These are phyloP conservation scores for Gastroboletus turbinatus DNA, from an alignment of 1,284 basidiomycete species.

Conservation along the genomic window DNA sequence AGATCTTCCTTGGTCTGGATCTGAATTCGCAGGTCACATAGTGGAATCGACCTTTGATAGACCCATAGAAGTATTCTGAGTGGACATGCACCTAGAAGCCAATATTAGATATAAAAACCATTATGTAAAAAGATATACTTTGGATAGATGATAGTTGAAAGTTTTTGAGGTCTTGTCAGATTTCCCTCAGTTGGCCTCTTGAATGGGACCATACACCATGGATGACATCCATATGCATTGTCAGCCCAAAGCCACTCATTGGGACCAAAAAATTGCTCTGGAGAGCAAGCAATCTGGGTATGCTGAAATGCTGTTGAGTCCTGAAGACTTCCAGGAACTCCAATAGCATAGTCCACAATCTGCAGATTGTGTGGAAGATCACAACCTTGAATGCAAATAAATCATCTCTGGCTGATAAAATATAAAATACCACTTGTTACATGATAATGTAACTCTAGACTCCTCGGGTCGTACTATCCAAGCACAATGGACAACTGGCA, in stretches of 20 bases:
- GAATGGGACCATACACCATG: constrained; percentile 16
- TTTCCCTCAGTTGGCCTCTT: constrained; percentile 7
- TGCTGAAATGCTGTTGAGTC: constrained; percentile 7
- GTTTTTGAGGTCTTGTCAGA: constrained; percentile 3
- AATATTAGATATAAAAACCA: neutral
- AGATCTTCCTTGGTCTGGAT: constrained; percentile 6
- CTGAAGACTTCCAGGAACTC: constrained; percentile 19
- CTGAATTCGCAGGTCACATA: constrained; percentile 7
- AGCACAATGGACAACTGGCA: no score
- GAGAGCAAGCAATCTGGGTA: neutral
- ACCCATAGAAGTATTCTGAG: constrained; percentile 14
- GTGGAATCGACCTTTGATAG: constrained; percentile 16
- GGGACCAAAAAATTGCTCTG: neutral
- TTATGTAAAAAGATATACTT: neutral
- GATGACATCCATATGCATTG: constrained; percentile 6
- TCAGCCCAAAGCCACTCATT: constrained; percentile 17
- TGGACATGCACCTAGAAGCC: constrained; percentile 6
- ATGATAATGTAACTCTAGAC: no score
- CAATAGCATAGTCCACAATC: constrained; percentile 26
- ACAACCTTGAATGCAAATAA: neutral
- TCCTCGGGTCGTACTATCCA: no score
- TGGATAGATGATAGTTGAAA: constrained; percentile 7
- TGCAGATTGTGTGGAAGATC: no score
- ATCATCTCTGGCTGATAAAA: neutral
- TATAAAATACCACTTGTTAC: neutral